Evolutionary conservation across 495 filamentous ascomycete species (phyloP).

Genomic region (Hamigera avellanea): DNA sequence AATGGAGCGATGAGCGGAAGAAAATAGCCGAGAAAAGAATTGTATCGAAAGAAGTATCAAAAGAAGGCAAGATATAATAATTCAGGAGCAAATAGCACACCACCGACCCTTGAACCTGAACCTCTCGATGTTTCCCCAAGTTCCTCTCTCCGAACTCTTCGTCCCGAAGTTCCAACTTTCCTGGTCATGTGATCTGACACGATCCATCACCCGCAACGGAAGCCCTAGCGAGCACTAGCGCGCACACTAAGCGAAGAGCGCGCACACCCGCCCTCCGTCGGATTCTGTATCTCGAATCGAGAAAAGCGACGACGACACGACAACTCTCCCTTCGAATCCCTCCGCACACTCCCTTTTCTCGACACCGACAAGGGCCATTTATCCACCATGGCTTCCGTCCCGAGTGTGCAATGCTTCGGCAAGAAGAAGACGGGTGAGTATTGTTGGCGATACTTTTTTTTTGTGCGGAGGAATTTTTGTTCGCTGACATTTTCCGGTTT

Average conservation of each 20-base stretch:
- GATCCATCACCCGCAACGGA: not conserved
- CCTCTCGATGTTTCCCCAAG: no score
- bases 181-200: no score
- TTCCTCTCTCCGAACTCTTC: no score
- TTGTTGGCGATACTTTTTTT: conserved; percentile 3
- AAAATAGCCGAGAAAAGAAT: no score
- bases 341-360: conserved; percentile 32
- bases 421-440: conserved; percentile 74
- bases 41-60: no score
- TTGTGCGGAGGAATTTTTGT: conserved; percentile 9
- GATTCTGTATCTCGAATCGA: conserved; percentile 8
- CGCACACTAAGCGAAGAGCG: conserved; percentile 36
- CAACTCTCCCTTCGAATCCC: conserved; percentile 6
- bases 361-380: conserved; percentile 32
- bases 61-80: no score
- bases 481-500: conserved; percentile 22
- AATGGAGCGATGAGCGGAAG: no score
- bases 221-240: conserved; percentile 15
- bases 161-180: no score
- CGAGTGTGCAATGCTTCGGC: conserved; percentile 92
- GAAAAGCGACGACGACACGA: conserved; percentile 8
- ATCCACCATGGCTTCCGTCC: conserved; percentile 61
- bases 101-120: no score
- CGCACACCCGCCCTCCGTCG: conserved; percentile 28
- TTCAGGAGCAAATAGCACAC: no score